Evolutionary conservation across 495 filamentous ascomycete genomes (phyloP).

Genomic region (Annulohypoxylon nitens): DNA sequence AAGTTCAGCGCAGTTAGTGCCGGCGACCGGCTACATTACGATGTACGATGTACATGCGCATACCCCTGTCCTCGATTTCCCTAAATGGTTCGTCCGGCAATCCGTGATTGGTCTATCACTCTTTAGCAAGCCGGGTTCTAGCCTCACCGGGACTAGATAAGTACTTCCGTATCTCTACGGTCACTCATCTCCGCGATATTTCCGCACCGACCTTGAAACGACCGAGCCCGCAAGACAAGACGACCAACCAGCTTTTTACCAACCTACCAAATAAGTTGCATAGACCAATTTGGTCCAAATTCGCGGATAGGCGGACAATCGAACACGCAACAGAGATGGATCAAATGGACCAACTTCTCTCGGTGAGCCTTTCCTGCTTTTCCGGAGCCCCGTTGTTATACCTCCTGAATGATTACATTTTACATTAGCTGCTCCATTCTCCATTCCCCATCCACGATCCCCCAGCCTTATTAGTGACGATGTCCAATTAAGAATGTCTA

Average conservation of each 20-base stretch:
- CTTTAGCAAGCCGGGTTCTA: slow-evolving; percentile 17
- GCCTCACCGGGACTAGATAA: slow-evolving; percentile 32
- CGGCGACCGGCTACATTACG: neutral
- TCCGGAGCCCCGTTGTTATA: neutral
- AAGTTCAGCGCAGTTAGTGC: neutral
- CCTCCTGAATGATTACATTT: slow-evolving; percentile 14
- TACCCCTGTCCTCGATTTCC: slow-evolving; percentile 34
- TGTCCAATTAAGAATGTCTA: slow-evolving; percentile 30
- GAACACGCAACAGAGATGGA: neutral
- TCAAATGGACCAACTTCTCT: slow-evolving; percentile 9
- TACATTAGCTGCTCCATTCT: neutral
- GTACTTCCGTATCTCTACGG: slow-evolving; percentile 13
- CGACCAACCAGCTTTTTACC: neutral
- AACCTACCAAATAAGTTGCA: slow-evolving; percentile 1
- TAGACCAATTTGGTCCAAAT: neutral
- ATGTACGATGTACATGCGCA: slow-evolving; percentile 5
- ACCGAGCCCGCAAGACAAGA: neutral
- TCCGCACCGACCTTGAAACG: slow-evolving; percentile 26
- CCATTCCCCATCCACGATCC: neutral
- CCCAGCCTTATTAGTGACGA: neutral
- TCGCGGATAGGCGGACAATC: slow-evolving; percentile 24
- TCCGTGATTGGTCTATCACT: slow-evolving; percentile 26
- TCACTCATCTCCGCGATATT: slow-evolving; percentile 38
- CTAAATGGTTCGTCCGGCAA: slow-evolving; percentile 39
- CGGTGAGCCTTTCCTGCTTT: slow-evolving; percentile 28